Conservation (phyloP, 306 rosid genomes). For the Alnus glutinosa region DNA sequence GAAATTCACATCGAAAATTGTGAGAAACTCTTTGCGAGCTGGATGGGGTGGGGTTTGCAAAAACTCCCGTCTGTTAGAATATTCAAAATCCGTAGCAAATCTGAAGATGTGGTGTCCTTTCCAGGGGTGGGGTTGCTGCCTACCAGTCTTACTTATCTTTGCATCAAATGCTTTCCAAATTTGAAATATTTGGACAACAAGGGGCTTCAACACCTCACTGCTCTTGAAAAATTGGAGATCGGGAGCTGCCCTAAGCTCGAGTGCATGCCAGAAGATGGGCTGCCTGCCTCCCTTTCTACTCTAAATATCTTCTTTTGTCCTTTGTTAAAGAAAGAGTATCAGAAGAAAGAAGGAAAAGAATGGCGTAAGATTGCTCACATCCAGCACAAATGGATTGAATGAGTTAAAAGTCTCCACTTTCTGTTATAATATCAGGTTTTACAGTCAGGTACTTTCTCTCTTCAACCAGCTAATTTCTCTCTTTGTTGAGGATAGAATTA, state of each 20-base stretch:
- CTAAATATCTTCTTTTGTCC: not conserved
- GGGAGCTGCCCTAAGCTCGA: not conserved
- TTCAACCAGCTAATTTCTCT: too few species aligned
- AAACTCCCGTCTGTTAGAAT: not conserved
- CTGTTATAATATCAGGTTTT: too few species aligned
- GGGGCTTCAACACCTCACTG: constrained; percentile 23
- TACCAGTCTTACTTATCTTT: not conserved
- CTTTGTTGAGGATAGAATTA: too few species aligned
- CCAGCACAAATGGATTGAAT: not conserved
- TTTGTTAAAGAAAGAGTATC: not conserved
- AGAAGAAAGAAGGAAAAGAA: constrained; percentile 28
- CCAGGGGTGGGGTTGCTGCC: constrained; percentile 32
- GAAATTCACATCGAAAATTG: too few species aligned
- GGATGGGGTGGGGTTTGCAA: constrained; percentile 26
- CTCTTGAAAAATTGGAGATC: not conserved
- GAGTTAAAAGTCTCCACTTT: too few species aligned
- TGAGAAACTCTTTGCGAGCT: too few species aligned
- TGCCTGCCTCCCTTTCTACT: constrained; percentile 18
- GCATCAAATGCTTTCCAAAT: rapidly evolving
- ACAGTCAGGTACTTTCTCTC: not conserved
- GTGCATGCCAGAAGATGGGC: constrained; percentile 30
- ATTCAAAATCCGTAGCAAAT: not conserved
- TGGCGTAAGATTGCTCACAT: constrained; percentile 39
- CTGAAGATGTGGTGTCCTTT: constrained; percentile 13
- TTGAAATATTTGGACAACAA: constrained; percentile 14